Conservation (phyloP, 2,329 filamentous ascomycete genomes). For the Phaeosphaeriaceae sp. region DNA sequence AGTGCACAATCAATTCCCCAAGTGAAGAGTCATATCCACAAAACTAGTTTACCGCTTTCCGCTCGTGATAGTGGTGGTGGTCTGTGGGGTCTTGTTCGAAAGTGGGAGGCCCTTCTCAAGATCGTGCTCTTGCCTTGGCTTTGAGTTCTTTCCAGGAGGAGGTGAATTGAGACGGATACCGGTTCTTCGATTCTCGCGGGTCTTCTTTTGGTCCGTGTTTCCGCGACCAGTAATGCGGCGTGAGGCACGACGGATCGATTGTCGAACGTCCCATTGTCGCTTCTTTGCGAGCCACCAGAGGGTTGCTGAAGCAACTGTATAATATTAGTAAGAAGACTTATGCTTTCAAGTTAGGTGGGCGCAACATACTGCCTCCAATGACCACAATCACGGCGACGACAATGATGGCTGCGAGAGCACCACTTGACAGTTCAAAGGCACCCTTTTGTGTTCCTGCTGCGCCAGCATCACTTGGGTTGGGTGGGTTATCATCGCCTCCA, state of each 20-base stretch:
- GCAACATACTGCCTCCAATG: slow-evolving; percentile 66
- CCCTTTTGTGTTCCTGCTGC: slow-evolving; percentile 68
- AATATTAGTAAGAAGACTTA: slow-evolving; percentile 15
- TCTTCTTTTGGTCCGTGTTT: slow-evolving; percentile 32
- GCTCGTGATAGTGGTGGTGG: slow-evolving; percentile 46
- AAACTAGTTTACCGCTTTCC: slow-evolving; percentile 16
- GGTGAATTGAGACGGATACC: slow-evolving; percentile 46
- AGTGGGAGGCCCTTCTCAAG: slow-evolving; percentile 43
- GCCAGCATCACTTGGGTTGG: slow-evolving; percentile 57
- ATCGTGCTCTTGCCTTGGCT: slow-evolving; percentile 31
- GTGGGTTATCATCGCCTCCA: slow-evolving; percentile 45
- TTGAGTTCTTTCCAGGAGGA: slow-evolving; percentile 33
- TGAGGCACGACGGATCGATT: slow-evolving; percentile 71
- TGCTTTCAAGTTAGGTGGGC: not conserved
- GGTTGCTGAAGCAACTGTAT: slow-evolving; percentile 65
- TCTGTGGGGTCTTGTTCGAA: slow-evolving; percentile 29
- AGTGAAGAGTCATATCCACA: too few relatives aligned
- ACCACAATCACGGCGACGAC: slow-evolving; percentile 71
- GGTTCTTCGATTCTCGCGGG: slow-evolving; percentile 43
- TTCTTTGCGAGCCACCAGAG: slow-evolving; percentile 85
- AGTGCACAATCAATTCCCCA: not conserved
- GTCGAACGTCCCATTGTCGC: slow-evolving; percentile 79
- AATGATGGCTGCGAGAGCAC: slow-evolving; percentile 76
- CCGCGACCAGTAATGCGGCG: slow-evolving; percentile 53
- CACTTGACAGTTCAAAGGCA: slow-evolving; percentile 69